Evolutionary conservation across 768 basidiomycete genomes (phyloP), one percentile per base, ranked within the genome.

Genomic region (Mycena pura): DNA sequence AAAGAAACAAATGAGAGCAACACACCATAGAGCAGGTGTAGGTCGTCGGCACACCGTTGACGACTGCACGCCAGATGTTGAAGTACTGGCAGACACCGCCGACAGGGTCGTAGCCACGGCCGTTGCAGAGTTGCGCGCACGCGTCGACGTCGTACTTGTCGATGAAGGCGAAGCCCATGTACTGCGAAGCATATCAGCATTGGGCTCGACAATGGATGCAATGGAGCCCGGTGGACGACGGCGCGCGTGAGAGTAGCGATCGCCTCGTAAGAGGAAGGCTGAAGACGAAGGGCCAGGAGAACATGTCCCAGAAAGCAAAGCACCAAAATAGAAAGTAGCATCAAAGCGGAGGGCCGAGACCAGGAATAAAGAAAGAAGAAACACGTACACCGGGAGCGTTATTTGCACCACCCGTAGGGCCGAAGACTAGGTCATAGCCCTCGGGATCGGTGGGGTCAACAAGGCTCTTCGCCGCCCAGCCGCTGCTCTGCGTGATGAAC

Each of bases 51-150:
- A 66, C 60, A 9, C 79, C 81, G 56, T 78, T 68, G 0, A 82
- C 79, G 28, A 83, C 71, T 13, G 81, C 82, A 32, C 81, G 78
- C 82, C 81, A 84, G 72, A 84, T 83, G 64, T 84, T 84, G 71
- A 84, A 82, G 73, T 76, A 84, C 53, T 78, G 76, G 70, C 82
- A 84, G 6, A 75, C 77, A 43, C 82, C 82, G 27, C 81, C 81
- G 29, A 62, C 62, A 6, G 71, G 65, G 58, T 84, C 81, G 3
- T 78, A 72, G 8, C 73, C 77, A 27, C 81, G 77, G 13, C 70
- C 72, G 55, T 80, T 82, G 67, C 82, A 84, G 28, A 78, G 73
- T 17, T 69, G 67, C 14, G 82, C 79, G 48, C 82, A 84, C 6
- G 79, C 79, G 8, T 74, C 63, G 48, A 80, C 79, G 58, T 83